Evolutionary conservation across 495 filamentous ascomycete species (phyloP), one percentile per base, ranked within the genome.

Genomic region (Aspergillus sclerotioniger): DNA sequence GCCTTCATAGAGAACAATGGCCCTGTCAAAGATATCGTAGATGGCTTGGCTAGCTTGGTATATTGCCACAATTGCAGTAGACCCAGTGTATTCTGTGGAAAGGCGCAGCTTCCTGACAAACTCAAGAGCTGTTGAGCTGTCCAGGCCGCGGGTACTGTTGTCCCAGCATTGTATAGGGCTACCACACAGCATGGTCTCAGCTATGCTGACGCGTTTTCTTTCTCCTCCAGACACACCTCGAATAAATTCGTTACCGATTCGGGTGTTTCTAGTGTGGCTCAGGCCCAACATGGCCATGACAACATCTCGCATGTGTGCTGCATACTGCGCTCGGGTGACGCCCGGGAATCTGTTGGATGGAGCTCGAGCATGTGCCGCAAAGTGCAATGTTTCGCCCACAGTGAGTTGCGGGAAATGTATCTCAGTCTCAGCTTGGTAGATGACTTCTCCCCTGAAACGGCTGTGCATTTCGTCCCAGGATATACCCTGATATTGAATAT

Each of bases 211-310:
- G 59, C 91, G 84, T 74, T 92, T 93, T 9, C 90, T 70, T 70
- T 96, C 91, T 57, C 91, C 91, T 53, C 91, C 91, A 29, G 83
- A 87, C 0, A 94, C 87, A 56, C 91, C 91, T 39, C 89, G 83
- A 47, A 91, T 80, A 54, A 87, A 89, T 54, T 90, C 88, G 67
- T 92, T 90, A 29, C 91, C 91, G 19, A 94, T 86, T 25, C 77
- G 79, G 3, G 91, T 93, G 71, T 92, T 84, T 56, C 84, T 78
- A 0, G 89, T 92, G 62, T 93, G 88, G 12, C 81, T 79, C 44
- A 94, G 82, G 47, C 89, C 87, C 61, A 92, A 86, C 69, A 90
- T 86, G 31, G 89, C 84, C 87, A 92, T 90, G 56, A 89, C 82
- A 21, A 92, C 86, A 64, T 91, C 87, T 12, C 85, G 76, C 70